phyloP scores from a whole-genome alignment of 2,329 filamentous ascomycete species.

The Fusarium xylarioides region DNA sequence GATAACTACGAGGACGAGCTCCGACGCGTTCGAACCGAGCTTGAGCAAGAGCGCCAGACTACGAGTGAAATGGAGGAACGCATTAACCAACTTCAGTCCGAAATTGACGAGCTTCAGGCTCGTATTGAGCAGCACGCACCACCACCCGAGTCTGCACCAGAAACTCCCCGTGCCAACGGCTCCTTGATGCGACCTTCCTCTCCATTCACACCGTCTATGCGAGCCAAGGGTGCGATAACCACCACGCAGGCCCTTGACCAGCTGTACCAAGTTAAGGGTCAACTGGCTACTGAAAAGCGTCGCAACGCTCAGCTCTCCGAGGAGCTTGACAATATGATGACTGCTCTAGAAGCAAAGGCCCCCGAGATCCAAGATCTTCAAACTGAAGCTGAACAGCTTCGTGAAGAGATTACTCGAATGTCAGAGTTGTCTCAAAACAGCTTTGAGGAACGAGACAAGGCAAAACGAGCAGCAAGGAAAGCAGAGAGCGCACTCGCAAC shows the following conservation, averaged over 20 bases:
- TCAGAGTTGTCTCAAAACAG: slow-evolving; percentile 85
- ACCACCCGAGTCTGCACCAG: slow-evolving; percentile 60
- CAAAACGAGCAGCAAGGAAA: slow-evolving; percentile 81
- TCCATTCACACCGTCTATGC: slow-evolving; percentile 66
- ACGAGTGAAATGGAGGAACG: slow-evolving; percentile 58
- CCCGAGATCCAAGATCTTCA: slow-evolving; percentile 90
- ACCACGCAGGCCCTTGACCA: slow-evolving; percentile 72
- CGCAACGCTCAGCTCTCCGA: slow-evolving; percentile 77
- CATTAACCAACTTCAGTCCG: slow-evolving; percentile 60
- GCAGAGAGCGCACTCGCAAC: slow-evolving; percentile 76
- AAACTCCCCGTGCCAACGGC: slow-evolving; percentile 70
- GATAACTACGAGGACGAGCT: slow-evolving; percentile 72
- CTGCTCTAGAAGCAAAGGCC: slow-evolving; percentile 83
- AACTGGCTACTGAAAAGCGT: slow-evolving; percentile 77
- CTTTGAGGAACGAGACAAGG: slow-evolving; percentile 80
- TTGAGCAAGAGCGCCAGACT: slow-evolving; percentile 63
- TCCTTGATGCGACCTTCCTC: slow-evolving; percentile 63
- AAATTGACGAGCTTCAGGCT: slow-evolving; percentile 63
- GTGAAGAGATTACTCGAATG: slow-evolving; percentile 83
- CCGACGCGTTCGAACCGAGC: slow-evolving; percentile 63
- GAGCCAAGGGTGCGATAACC: slow-evolving; percentile 64
- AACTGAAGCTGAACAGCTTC: slow-evolving; percentile 80
- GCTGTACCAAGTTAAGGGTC: slow-evolving; percentile 73
- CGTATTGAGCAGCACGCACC: slow-evolving; percentile 55
- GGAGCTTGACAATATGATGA: slow-evolving; percentile 86